Evolutionary conservation across 1,284 basidiomycete species (phyloP).

Genomic region (Pyrrhoderma noxium): DNA sequence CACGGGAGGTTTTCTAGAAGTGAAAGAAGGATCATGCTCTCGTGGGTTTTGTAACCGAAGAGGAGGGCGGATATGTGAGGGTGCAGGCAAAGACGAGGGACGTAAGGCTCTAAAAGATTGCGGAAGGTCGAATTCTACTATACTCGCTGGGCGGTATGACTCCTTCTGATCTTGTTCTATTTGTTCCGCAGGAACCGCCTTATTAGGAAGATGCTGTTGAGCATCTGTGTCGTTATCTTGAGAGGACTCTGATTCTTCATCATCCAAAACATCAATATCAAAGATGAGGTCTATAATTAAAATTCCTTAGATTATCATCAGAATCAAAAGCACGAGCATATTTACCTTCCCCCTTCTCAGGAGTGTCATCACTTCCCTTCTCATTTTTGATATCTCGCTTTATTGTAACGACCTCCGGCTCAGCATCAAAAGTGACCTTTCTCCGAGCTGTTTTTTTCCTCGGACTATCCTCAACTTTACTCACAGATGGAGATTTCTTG

Average conservation of each 20-base stretch:
- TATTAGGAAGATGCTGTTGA: too few relatives aligned
- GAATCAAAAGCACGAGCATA: not conserved
- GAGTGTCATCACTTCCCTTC: slow-evolving; percentile 24
- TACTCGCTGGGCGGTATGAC: too few relatives aligned
- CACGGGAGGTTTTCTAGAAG: not conserved
- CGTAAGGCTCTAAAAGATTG: slow-evolving; percentile 53
- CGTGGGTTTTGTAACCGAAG: slow-evolving; percentile 1
- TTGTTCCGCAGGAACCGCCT: too few relatives aligned
- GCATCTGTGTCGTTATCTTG: slow-evolving; percentile 6
- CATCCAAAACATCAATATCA: slow-evolving; percentile 44
- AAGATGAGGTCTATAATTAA: slow-evolving; percentile 53
- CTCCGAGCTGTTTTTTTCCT: slow-evolving; percentile 31
- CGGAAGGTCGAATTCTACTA: slow-evolving; percentile 35
- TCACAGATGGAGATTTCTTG: not conserved
- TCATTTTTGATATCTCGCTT: slow-evolving; percentile 31
- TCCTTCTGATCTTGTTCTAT: too few relatives aligned
- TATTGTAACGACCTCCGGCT: slow-evolving; percentile 45
- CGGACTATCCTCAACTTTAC: not conserved
- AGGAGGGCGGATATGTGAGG: slow-evolving; percentile 42
- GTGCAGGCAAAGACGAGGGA: slow-evolving; percentile 57
- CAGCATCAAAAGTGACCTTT: slow-evolving; percentile 68
- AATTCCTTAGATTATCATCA: not conserved
- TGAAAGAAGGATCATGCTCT: not conserved
- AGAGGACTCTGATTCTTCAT: slow-evolving; percentile 31
- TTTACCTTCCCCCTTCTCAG: slow-evolving; percentile 28